Evolutionary conservation across 495 filamentous ascomycete genomes (phyloP), one percentile per base, ranked within the genome.

Genomic region (Parachaetomium inaequale): DNA sequence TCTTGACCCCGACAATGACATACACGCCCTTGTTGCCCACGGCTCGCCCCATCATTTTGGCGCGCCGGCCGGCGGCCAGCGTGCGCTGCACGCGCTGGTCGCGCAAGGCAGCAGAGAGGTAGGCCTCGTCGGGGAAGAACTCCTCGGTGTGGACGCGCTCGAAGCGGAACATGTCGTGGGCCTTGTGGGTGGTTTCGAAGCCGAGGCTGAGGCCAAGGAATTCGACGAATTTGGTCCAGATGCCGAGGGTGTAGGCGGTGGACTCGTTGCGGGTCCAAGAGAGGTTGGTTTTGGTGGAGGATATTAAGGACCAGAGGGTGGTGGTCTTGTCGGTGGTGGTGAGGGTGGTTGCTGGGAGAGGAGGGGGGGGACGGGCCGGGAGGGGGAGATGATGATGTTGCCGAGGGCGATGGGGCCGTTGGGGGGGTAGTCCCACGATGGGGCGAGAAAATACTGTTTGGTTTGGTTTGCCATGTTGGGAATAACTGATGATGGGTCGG

Each of bases 381-480:
- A 15, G 25, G 47, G 47, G 47, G 47, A 51, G 26, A 51, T 11
- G 47, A 51, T 51, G 15, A 53, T 21, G 29, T 53, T 53, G 50
- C 50, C 50, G 50, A 53, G 50, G 0, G 21, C n/a, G 29, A 53
- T 32, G 19, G 50, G 50, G 17, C 50, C 50, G 15, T n/a, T 11
- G 50, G 50, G 50, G 15, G 28, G 50, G 31, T 34, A 53, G 50
- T 53, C 50, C 50, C 50, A 53, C 7, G 50, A 34, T 17, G 50
- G 50, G n/a, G 29, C 31, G 50, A 34, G 31, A 29, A 53, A 53
- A 7, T 34, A 53, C 2, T 21, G n/a, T 10, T 32, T 32, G 21
- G 8, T 21, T 14, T 21, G 29, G 50, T 32, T 34, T 1, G 50
- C 50, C 50, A 53, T 53, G 28, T 10, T 49, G 45, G 45, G n/a